A percentile compares a stretch with the other conserved stretches of the same genome.
Conservation (phyloP, 164 flowering plant species). For the Hamamelis virginiana region DNA sequence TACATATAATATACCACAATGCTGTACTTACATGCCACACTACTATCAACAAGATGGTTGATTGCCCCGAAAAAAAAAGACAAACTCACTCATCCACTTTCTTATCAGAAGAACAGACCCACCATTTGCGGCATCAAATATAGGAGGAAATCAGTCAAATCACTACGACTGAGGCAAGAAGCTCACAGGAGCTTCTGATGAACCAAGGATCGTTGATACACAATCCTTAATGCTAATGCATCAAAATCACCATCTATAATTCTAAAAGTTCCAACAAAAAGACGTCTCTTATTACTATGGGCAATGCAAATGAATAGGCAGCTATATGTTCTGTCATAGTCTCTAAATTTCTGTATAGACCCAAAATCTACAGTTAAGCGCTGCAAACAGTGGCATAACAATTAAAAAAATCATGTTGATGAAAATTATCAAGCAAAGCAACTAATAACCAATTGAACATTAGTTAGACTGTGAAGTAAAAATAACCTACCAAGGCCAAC, state of each 20-base stretch:
- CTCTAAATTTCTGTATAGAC: too few relatives aligned
- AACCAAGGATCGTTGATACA: neutral
- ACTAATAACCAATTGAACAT: neutral
- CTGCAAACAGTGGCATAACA: neutral
- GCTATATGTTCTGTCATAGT: too few relatives aligned
- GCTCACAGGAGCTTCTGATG: neutral
- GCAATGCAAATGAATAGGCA: too few relatives aligned
- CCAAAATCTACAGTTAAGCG: neutral
- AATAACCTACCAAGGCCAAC: constrained; percentile 85
- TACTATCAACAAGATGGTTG: too few relatives aligned
- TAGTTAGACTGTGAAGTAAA: neutral
- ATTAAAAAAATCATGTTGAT: neutral
- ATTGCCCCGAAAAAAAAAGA: too few relatives aligned
- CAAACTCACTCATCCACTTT: too few relatives aligned
- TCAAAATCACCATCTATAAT: too few relatives aligned
- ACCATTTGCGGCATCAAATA: too few relatives aligned
- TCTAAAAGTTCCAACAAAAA: neutral
- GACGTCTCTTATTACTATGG: neutral
- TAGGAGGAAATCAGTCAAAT: too few relatives aligned
- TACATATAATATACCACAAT: too few relatives aligned
- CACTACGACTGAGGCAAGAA: neutral
- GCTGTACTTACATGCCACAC: too few relatives aligned
- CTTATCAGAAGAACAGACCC: too few relatives aligned
- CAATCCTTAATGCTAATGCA: neutral
- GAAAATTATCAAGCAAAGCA: neutral